Percentiles rank a stretch among this genome's conserved stretches.
Conservation (phyloP, 139 green algal species). For the Picochlorum sp. region DNA sequence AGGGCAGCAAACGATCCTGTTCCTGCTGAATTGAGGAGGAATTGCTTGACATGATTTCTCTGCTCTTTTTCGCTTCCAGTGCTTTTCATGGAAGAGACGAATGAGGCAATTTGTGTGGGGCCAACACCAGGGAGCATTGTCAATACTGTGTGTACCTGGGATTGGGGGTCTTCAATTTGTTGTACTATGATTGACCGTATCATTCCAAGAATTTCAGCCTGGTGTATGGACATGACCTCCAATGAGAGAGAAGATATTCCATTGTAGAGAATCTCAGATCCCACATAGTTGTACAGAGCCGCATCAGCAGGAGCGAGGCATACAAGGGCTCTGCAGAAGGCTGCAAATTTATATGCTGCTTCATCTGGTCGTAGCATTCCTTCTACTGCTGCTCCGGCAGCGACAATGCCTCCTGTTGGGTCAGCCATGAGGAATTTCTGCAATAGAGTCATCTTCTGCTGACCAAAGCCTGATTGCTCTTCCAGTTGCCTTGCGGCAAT, state of each 20-base stretch:
- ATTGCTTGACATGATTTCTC: slow-evolving; percentile 19
- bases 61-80: slow-evolving; percentile 61
- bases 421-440: slow-evolving; percentile 40
- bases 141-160: slow-evolving; percentile 2
- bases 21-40: slow-evolving; percentile 31
- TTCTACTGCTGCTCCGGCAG: slow-evolving; percentile 35
- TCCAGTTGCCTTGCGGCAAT: slow-evolving; percentile 9
- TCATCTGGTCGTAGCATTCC: slow-evolving; percentile 69
- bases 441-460: slow-evolving; percentile 21
- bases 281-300: slow-evolving; percentile 32
- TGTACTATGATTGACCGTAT: slow-evolving; percentile 44
- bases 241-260: slow-evolving; percentile 34
- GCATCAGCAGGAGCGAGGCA: slow-evolving; percentile 15
- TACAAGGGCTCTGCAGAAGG: slow-evolving; percentile 28
- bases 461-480: slow-evolving; percentile 5
- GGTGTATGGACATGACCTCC: slow-evolving; percentile 26
- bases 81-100: slow-evolving; percentile 6
- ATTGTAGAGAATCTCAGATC: slow-evolving; percentile 35
- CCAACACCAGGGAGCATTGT: slow-evolving; percentile 12
- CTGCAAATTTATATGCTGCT: slow-evolving; percentile 31
- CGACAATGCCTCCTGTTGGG: slow-evolving; percentile 30
- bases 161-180: slow-evolving; percentile 19
- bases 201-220: slow-evolving; percentile 53
- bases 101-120: slow-evolving; percentile 5
- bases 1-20: slow-evolving; percentile 27